Base-by-base conservation (phyloP, 768 basidiomycete species). In the Collybia sp. region DNA sequence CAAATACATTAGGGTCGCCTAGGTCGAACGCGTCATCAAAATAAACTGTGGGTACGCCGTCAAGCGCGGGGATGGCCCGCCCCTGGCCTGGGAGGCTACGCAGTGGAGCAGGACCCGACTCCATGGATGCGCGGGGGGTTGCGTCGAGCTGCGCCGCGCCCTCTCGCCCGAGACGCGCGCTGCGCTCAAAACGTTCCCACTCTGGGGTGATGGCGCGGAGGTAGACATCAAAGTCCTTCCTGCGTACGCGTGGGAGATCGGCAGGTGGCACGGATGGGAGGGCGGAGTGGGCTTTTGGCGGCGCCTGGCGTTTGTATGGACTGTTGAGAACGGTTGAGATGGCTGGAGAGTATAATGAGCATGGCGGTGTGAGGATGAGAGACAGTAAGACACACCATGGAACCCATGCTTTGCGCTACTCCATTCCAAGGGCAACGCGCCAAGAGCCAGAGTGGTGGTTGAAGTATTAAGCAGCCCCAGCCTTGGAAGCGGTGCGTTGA, bases 321-420 rank as follows among this genome's bases (percentile, higher is more conserved):
- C 88, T 93, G 57, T 93, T 93, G 43, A 96, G 77, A 19, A 96
- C 89, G 13, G 90, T 93, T 8, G 93, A 94, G 52, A 96, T 93
- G 33, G 93, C 94, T 96, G 61, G 12, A 44, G 33, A 35, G 33
- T 30, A 44, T 43, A 13, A 48, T 44, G 30, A 40, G 16, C n/a
- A 5, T 31, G 25, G 18, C 48, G 30, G 31, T 42, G 38, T 52
- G 10, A 39, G 37, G 9, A 40, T 12, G 19, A 9, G n/a, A n/a
- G n/a, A n/a, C n/a, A 12, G 42, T 42, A 13, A 42, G 20, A 64
- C 79, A 46, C 61, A 89, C 92, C 92, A 61, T 95, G 88, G 68
- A 95, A 94, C 6, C 93, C 93, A 54, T 90, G 85, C 38, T 77
- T 81, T 12, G 85, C 71, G 59, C 87, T 88, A 55, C 85, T 88